These are phyloP conservation scores for Pythium aristosporum DNA, from an alignment of 352 stramenopile species.

Conservation along the genomic window DNA sequence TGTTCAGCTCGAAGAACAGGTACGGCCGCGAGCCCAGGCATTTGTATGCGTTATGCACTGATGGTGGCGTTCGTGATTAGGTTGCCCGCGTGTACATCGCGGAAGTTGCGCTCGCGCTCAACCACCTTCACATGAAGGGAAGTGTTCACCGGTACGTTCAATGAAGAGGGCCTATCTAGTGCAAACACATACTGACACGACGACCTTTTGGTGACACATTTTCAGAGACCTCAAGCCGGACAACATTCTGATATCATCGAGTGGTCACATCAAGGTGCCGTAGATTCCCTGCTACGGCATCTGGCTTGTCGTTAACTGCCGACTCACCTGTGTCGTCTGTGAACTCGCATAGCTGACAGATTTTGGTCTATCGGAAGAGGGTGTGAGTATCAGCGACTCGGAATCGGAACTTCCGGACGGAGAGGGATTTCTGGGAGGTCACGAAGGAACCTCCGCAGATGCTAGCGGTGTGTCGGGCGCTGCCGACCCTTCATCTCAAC, in stretches of 20 bases:
- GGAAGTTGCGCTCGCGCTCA: conserved; percentile 82
- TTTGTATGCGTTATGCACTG: not conserved
- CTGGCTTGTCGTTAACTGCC: too few species aligned
- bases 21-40: conserved; percentile 12
- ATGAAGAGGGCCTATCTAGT: not conserved
- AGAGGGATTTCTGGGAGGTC: conserved; percentile 22
- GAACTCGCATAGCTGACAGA: conserved; percentile 62
- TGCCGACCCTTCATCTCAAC: not conserved
- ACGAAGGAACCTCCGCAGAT: conserved; percentile 7
- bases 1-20: conserved; percentile 85
- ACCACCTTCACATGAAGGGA: conserved; percentile 83
- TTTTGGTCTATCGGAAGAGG: conserved; percentile 85
- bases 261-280: conserved; percentile 82
- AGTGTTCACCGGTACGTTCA: conserved; percentile 74
- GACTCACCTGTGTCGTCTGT: not conserved
- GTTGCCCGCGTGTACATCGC: conserved; percentile 87
- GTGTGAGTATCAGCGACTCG: conserved; percentile 48
- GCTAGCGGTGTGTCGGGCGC: not conserved
- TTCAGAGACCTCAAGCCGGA: conserved; percentile 87
- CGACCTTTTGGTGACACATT: not conserved
- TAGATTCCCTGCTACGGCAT: not conserved
- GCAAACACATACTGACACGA: not conserved
- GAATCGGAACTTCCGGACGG: conserved; percentile 27
- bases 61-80: conserved; percentile 22
- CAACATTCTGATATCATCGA: conserved; percentile 89